Conservation (phyloP, 805 yeast genomes). For the Candida sphagnicola region DNA sequence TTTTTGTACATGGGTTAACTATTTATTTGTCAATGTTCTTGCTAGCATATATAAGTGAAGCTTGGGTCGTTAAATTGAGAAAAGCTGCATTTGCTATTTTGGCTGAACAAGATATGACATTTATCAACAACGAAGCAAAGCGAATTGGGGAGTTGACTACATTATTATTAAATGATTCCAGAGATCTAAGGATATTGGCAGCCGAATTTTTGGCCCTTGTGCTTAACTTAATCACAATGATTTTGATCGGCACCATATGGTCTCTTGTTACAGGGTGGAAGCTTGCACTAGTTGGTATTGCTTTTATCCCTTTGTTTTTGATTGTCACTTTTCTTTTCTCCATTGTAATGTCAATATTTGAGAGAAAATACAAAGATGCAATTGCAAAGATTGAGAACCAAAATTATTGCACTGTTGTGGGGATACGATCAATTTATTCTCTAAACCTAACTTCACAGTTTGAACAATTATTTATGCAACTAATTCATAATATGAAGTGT, state of each 20-base stretch:
- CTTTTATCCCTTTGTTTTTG: slow-evolving; percentile 65
- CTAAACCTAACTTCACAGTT: slow-evolving; percentile 53
- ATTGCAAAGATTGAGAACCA: slow-evolving; percentile 53
- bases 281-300: slow-evolving; percentile 73
- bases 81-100: slow-evolving; percentile 44
- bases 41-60: slow-evolving; percentile 60
- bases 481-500: slow-evolving; percentile 25
- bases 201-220: slow-evolving; percentile 58
- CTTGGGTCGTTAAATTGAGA: slow-evolving; percentile 59
- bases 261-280: slow-evolving; percentile 81
- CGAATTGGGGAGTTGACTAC: slow-evolving; percentile 57
- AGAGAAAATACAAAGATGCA: slow-evolving; percentile 53
- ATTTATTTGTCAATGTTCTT: slow-evolving; percentile 48
- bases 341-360: slow-evolving; percentile 46
- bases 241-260: slow-evolving; percentile 69
- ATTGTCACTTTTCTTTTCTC: slow-evolving; percentile 52
- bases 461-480: slow-evolving; percentile 23
- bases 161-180: slow-evolving; percentile 71
- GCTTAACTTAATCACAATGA: slow-evolving; percentile 49
- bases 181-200: slow-evolving; percentile 68
- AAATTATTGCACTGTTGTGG: slow-evolving; percentile 49
- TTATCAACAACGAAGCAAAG: slow-evolving; percentile 41
- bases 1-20: slow-evolving; percentile 58
- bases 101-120: slow-evolving; percentile 47
- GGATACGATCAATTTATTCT: slow-evolving; percentile 61